Evolutionary conservation across 2,329 filamentous ascomycete genomes (phyloP).

Genomic region (Paecilomyces variotii): DNA sequence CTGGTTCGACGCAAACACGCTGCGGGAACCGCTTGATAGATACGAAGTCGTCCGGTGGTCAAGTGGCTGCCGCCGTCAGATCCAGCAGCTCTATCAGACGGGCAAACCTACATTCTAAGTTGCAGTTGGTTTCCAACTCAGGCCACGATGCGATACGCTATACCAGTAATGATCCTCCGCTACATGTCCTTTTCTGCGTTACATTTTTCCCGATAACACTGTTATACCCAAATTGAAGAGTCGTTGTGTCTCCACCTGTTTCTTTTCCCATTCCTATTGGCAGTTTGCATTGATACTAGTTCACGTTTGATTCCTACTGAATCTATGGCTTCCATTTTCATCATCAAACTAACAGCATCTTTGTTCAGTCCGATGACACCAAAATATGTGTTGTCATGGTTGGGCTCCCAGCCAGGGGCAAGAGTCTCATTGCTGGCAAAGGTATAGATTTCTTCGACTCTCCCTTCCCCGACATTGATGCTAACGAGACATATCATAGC

Average conservation of each 20-base stretch:
- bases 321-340: background rate
- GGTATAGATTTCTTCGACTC: slow-evolving; percentile 47
- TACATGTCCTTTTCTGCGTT: background rate
- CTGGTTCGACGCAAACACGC: background rate
- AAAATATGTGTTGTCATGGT: slow-evolving; percentile 99
- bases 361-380: slow-evolving; percentile 86
- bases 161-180: slow-evolving; percentile 15
- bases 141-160: slow-evolving; percentile 14
- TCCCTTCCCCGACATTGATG: background rate
- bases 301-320: background rate
- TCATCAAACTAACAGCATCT: slow-evolving; percentile 33
- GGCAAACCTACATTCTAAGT: background rate
- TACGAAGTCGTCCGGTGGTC: background rate
- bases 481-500: slow-evolving; percentile 44
- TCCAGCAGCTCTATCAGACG: background rate
- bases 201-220: background rate
- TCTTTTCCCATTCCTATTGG: background rate
- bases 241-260: background rate
- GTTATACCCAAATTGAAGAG: background rate
- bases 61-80: background rate
- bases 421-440: slow-evolving; percentile 96
- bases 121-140: background rate
- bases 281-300: background rate
- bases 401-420: slow-evolving; percentile 86
- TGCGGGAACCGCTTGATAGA: background rate